Percentiles rank a stretch among this genome's conserved stretches.
phyloP scores from a whole-genome alignment of 192 early-diverging fungal genomes.

The Coemansia sp. region DNA sequence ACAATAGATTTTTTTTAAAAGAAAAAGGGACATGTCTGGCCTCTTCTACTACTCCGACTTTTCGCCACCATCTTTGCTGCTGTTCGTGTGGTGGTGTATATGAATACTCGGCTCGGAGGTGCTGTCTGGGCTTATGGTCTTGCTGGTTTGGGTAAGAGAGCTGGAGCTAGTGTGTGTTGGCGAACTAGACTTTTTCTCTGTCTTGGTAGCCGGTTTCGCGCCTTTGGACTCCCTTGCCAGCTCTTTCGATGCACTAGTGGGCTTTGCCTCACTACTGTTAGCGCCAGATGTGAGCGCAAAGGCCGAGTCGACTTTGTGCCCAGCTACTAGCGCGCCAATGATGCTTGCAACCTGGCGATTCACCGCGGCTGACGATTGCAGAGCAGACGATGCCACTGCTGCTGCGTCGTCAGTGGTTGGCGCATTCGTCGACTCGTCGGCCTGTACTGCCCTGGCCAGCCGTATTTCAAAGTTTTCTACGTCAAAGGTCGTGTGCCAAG shows the following conservation, averaged over 20 bases:
- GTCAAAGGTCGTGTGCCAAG: conserved; percentile 50
- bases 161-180: neutral
- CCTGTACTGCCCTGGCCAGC: conserved; percentile 36
- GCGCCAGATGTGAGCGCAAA: neutral
- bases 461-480: conserved; percentile 41
- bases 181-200: neutral
- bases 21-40: neutral
- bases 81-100: conserved; percentile 21
- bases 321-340: conserved; percentile 15
- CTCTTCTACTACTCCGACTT: neutral
- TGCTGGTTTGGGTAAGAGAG: neutral
- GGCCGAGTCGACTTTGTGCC: neutral
- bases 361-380: conserved; percentile 1
- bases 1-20: neutral
- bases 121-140: neutral
- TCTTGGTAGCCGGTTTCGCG: neutral
- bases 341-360: conserved; percentile 23
- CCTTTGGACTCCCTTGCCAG: neutral
- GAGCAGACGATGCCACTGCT: neutral
- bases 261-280: neutral
- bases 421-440: conserved; percentile 1
- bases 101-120: conserved; percentile 15
- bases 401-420: neutral
- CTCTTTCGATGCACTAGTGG: neutral
- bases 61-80: neutral